Evolutionary conservation across 768 basidiomycete genomes (phyloP).

Genomic region (Naematelia aurantialba): DNA sequence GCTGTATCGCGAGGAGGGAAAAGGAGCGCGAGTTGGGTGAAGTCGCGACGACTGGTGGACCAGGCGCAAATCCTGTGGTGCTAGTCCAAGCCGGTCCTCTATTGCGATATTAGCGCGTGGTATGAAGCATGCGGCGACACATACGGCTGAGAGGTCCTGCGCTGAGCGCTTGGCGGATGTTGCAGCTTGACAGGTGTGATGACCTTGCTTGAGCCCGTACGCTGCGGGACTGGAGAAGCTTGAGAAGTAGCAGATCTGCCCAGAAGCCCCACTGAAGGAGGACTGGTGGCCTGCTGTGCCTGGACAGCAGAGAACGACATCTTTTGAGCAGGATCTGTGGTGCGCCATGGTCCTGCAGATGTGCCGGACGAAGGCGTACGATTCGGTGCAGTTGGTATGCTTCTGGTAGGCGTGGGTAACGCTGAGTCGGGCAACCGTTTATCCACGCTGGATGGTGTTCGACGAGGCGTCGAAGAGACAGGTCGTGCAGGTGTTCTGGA

Average conservation of each 20-base stretch:
- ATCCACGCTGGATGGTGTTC: conserved; percentile 2
- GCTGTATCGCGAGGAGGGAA: conserved; percentile 82
- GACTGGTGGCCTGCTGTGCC: conserved; percentile 22
- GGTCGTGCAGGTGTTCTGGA: conserved; percentile 22
- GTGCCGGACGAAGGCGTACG: conserved; percentile 6
- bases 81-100: conserved; percentile 61
- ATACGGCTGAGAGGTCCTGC: conserved; percentile 17
- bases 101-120: not conserved
- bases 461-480: not conserved
- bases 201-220: conserved; percentile 20
- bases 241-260: conserved; percentile 12
- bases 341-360: conserved; percentile 22
- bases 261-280: conserved; percentile 1
- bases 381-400: conserved; percentile 5
- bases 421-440: not conserved
- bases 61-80: conserved; percentile 26
- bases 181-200: conserved; percentile 26
- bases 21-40: conserved; percentile 47
- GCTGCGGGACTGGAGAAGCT: conserved; percentile 26
- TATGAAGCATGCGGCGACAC: conserved; percentile 4
- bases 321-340: conserved; percentile 15
- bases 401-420: conserved; percentile 16
- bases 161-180: not conserved
- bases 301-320: conserved; percentile 34
- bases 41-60: conserved; percentile 15